A percentile compares a stretch with the other conserved stretches of the same genome.
Conservation (phyloP, 176 grass and related monocot species). For the Musa schizocarpa region DNA sequence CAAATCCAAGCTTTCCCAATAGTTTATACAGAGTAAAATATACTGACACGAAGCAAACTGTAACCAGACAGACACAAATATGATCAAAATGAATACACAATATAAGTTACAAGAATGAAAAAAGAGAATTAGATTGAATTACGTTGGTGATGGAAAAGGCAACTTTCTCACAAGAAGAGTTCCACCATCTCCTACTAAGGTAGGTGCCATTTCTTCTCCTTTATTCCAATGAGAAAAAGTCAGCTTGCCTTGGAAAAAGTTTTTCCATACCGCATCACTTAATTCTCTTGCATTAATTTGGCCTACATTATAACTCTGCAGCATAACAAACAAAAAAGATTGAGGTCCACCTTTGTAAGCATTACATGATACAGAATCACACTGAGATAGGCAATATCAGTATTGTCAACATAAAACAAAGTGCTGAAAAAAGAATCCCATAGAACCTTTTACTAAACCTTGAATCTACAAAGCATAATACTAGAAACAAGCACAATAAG, state of each 20-base stretch:
- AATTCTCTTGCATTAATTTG: constrained; percentile 65
- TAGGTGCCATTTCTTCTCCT: constrained; percentile 70
- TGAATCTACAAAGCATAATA: neutral
- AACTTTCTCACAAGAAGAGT: constrained; percentile 78
- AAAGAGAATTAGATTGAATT: constrained; percentile 23
- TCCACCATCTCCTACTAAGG: constrained; percentile 23
- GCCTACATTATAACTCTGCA: constrained; percentile 81
- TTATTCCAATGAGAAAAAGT: constrained; percentile 64
- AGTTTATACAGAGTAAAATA: no score
- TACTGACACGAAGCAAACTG: no score
- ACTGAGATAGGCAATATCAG: neutral
- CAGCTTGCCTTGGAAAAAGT: constrained; percentile 67
- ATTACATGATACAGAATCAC: neutral
- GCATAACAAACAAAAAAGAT: neutral
- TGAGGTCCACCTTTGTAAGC: neutral
- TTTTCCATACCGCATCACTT: constrained; percentile 60
- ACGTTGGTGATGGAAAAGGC: constrained; percentile 49
- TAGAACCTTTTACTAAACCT: neutral
- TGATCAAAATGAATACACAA: neutral
- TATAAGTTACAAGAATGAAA: neutral
- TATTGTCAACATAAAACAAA: neutral
- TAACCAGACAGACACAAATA: no score
- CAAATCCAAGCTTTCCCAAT: no score
- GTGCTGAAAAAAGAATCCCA: neutral
- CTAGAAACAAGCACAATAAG: neutral